Evolutionary conservation across 768 basidiomycete species (phyloP).

Genomic region (Termitomyces titanicus): DNA sequence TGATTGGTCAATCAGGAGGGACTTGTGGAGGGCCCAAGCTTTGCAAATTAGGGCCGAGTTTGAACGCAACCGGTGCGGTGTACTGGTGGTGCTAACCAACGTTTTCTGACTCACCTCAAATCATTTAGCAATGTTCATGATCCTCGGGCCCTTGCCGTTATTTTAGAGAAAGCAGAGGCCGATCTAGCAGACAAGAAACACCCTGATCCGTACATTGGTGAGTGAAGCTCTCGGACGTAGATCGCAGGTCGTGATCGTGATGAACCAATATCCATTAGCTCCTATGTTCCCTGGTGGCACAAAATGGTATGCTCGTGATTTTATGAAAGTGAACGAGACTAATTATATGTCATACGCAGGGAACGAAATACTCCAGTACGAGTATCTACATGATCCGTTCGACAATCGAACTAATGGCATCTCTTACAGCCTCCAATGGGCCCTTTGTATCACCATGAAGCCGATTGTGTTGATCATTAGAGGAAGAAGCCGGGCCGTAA

Average conservation of each 20-base stretch:
- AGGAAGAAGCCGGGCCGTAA: constrained; percentile 1
- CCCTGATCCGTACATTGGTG: constrained; percentile 92
- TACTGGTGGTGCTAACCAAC: background rate
- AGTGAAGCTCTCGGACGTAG: constrained; percentile 30
- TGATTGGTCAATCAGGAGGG: constrained; percentile 86
- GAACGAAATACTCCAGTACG: constrained; percentile 81
- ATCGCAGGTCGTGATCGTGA: background rate
- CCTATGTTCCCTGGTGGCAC: constrained; percentile 85
- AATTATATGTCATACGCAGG: constrained; percentile 35
- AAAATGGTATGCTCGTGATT: constrained; percentile 72
- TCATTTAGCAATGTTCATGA: constrained; percentile 70
- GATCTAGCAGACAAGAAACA: constrained; percentile 64
- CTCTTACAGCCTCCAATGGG: constrained; percentile 54
- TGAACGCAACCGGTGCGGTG: constrained; percentile 79
- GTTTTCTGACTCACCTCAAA: constrained; percentile 4
- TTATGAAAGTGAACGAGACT: constrained; percentile 8
- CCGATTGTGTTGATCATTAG: constrained; percentile 31
- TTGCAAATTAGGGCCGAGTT: constrained; percentile 88
- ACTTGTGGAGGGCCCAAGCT: constrained; percentile 83
- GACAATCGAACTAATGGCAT: constrained; percentile 11
- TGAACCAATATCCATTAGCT: constrained; percentile 40
- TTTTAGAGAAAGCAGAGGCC: constrained; percentile 80
- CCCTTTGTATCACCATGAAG: constrained; percentile 63
- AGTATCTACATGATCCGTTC: constrained; percentile 14
- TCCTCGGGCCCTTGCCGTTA: constrained; percentile 73